Base-by-base conservation (phyloP, 371 early-diverging fungal species). In the Synchytrium microbalum region DNA sequence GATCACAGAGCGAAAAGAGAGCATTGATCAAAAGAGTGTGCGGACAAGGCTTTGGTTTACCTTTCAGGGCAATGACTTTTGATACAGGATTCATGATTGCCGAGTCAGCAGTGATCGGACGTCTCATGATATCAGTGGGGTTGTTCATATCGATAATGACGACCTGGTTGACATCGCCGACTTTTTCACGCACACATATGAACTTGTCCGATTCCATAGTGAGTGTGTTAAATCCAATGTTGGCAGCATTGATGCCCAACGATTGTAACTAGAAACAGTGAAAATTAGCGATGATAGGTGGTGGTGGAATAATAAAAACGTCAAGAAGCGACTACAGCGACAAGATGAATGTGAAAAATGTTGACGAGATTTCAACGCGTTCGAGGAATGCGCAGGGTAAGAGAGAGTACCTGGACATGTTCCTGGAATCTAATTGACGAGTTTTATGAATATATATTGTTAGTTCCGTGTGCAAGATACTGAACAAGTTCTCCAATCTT, bases 201-300 rank as follows among this genome's bases (percentile, higher is more conserved):
- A 88, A 98, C 69, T 91, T 88, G 78, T 96, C 97, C 5, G 96
- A 95, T 75, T 98, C 96, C 83, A 98, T 88, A 54, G 98, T 98
- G 66, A 98, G 85, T 19, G 90, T 96, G 73, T 89, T 92, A 81
- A 97, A 98, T 64, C 93, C 90, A 73, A 96, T 96, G 72, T 85
- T 89, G 31, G 88, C 86, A 19, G 89, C 84, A 76, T 92, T 93
- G 70, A 97, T 90, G 60, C 95, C 95, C 67, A 95, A 77, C 56
- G 85, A 79, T 77, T 85, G 88, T 65, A 97, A 90, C 96, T 97
- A 24, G 54, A 54, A 27, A 28, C 26, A 10, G 56, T 16, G 23
- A 29, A 28, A 58, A 30, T 29, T 31, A 30, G 32, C 29, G 55
- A n/a, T 10, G 51, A 54, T 61, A 1, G 53, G 57, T 13, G 27